Conservation (phyloP, 805 yeast species). For the Lipomyces kockii region DNA sequence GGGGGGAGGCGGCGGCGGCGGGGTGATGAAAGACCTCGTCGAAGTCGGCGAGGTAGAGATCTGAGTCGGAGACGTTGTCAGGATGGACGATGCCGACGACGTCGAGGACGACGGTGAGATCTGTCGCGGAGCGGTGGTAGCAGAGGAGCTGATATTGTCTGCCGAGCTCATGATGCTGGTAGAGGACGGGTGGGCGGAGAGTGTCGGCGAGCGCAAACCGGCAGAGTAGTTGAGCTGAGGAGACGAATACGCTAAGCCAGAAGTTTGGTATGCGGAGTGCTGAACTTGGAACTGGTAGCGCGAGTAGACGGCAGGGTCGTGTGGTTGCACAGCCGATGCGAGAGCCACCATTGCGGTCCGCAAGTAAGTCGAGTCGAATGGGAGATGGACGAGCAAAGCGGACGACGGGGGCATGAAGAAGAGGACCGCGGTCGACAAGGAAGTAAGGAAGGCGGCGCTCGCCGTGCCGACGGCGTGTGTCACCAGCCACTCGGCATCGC, state of each 20-base stretch:
- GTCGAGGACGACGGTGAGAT: conserved; percentile 30
- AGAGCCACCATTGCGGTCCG: neutral
- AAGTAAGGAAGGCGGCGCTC: neutral
- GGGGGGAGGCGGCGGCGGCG: conserved; percentile 50
- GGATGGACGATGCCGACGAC: conserved; percentile 25
- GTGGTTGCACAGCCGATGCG: neutral
- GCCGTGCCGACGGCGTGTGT: too few relatives aligned
- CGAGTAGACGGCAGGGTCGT: neutral
- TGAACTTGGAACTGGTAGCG: neutral
- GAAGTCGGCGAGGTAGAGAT: conserved; percentile 32
- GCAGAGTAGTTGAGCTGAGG: neutral
- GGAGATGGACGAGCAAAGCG: neutral
- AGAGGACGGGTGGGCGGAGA: neutral
- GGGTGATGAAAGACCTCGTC: conserved; percentile 28
- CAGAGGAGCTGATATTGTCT: neutral
- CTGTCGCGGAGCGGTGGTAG: conserved; percentile 6
- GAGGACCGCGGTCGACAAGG: neutral
- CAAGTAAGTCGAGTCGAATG: neutral
- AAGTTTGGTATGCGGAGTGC: neutral
- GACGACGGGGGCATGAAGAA: conserved; percentile 5
- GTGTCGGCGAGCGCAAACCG: neutral
- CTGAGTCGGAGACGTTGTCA: conserved; percentile 20
- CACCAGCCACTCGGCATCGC: neutral
- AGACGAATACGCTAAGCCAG: neutral
- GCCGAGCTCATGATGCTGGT: neutral